Conservation (phyloP, 495 filamentous ascomycete species). For the Pseudoneurospora amorphoporcata region DNA sequence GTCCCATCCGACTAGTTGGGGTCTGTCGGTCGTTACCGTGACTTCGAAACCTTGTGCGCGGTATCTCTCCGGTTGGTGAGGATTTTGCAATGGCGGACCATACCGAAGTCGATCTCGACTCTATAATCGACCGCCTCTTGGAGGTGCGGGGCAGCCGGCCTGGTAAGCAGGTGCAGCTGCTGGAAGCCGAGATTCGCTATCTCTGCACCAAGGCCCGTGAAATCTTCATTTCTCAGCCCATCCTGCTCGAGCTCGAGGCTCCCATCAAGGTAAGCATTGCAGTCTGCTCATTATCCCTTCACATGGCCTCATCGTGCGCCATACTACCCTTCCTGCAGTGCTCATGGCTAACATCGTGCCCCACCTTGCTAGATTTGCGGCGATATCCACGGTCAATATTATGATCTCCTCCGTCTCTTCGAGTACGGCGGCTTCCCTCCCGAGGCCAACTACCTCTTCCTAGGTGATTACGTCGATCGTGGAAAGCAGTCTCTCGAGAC, state of each 20-base stretch:
- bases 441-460: conserved; percentile 98
- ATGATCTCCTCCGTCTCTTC: conserved; percentile 93
- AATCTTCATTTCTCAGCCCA: conserved; percentile 99
- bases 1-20: conserved; percentile 9
- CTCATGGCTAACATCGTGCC: conserved; percentile 8
- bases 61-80: conserved; percentile 35
- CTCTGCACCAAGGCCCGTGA: conserved; percentile 98
- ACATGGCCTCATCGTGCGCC: not conserved
- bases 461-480: conserved; percentile 97
- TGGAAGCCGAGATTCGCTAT: conserved; percentile 94
- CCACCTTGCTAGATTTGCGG: conserved; percentile 70
- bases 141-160: conserved; percentile 97
- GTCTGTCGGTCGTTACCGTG: conserved; percentile 23
- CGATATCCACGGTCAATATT: conserved; percentile 99
- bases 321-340: not conserved
- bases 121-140: conserved; percentile 95
- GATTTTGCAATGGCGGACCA: conserved; percentile 77
- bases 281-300: not conserved
- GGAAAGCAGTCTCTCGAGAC: conserved; percentile 99
- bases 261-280: conserved; percentile 81
- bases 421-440: conserved; percentile 98
- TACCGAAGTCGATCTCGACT: conserved; percentile 96
- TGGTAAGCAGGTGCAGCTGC: conserved; percentile 94
- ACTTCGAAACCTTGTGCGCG: conserved; percentile 14
- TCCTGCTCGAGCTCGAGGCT: conserved; percentile 91